Evolutionary conservation across 2,329 filamentous ascomycete species (phyloP), one percentile per base, ranked within the genome.

Genomic region (Phyllosticta ampelicida): DNA sequence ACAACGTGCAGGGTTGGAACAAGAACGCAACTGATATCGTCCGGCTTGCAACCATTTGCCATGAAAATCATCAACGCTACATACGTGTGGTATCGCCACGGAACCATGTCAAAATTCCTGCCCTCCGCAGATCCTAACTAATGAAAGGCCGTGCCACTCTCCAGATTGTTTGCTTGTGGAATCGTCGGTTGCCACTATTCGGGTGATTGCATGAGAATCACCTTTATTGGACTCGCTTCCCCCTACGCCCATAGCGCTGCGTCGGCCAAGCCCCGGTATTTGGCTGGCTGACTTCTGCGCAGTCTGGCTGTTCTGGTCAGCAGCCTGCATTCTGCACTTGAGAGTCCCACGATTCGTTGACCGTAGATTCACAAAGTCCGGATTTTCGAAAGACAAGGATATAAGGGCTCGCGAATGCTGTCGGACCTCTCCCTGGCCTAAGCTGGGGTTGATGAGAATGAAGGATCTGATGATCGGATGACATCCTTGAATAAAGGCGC

Each of bases 161-260:
- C 53, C 50, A 58, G 51, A 51, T 13, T 53, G 23, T 53, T 58
- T 53, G 36, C 51, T 8, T 21, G 52, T 36, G 28, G 21, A 51
- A 53, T 50, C 51, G 55, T 16, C 36, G 16, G 11, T 30, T 21
- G 51, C 36, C 50, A 51, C 26, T n/a, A n/a, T n/a, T 18, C 55
- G 55, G 55, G 5, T 23, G n/a, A 5, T n/a, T 30, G 55, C 55
- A 58, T 29, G 30, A 21, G 21, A 16, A 29, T 36, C 26, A 30
- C 55, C 30, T 23, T 49, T 49, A 58, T 58, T 58, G 55, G 55
- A 49, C 23, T 53, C 51, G 55, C 55, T 53, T 53, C 20, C 55
- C 6, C 36, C 55, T 48, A 36, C 53, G 51, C 29, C 30, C 50
- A 58, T 49, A 44, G 36, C n/a, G 19, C n/a, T 48, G 23, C 20